phyloP scores from a whole-genome alignment of 768 basidiomycete genomes.

The Cytidiella melzeri region DNA sequence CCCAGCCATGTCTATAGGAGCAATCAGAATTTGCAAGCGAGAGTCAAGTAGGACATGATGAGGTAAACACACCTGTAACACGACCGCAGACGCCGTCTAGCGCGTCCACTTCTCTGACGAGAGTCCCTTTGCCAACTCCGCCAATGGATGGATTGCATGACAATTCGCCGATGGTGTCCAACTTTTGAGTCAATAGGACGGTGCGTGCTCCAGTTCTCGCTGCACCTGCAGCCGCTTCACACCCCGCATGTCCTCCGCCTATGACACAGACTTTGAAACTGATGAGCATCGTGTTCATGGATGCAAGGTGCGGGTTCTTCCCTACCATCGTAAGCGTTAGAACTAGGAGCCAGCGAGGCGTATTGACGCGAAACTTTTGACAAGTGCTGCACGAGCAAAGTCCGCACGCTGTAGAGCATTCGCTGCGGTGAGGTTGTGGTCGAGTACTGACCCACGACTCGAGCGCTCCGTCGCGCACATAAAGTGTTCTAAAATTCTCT shows the following conservation, averaged over 20 bases:
- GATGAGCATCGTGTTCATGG: background rate
- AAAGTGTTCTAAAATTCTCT: too few species aligned
- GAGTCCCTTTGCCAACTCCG: conserved; percentile 86
- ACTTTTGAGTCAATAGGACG: conserved; percentile 72
- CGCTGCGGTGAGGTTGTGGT: too few species aligned
- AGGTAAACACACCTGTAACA: conserved; percentile 58
- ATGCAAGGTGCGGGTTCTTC: background rate
- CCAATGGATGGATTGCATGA: conserved; percentile 93
- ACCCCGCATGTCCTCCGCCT: conserved; percentile 90
- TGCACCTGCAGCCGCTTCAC: conserved; percentile 84
- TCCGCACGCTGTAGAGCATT: too few species aligned
- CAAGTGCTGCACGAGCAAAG: too few species aligned
- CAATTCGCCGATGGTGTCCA: conserved; percentile 76
- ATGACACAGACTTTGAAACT: conserved; percentile 63
- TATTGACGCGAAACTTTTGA: conserved; percentile 2
- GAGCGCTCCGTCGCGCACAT: too few species aligned
- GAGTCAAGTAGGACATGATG: background rate
- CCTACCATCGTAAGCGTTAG: conserved; percentile 13
- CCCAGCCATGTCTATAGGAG: conserved; percentile 66
- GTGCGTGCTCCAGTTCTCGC: conserved; percentile 81
- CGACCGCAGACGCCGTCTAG: conserved; percentile 81
- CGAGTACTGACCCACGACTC: too few species aligned
- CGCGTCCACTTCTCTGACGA: conserved; percentile 90
- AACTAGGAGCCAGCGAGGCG: conserved; percentile 10
- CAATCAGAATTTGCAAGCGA: background rate